phyloP scores from a whole-genome alignment of 129 eudicot genomes.

The Heracleum sosnowskyi region DNA sequence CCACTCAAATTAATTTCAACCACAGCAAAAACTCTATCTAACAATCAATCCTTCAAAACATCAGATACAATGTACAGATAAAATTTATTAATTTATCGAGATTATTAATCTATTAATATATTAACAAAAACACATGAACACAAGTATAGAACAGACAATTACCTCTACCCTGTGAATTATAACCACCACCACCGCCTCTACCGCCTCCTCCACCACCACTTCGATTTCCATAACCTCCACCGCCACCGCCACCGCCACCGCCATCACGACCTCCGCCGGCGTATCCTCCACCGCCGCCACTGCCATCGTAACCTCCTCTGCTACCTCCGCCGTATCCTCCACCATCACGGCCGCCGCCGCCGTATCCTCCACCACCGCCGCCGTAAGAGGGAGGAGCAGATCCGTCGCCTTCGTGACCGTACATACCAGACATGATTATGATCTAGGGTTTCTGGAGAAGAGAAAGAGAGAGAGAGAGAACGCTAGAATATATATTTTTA shows the following conservation, averaged over 20 bases:
- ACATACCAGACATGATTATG: constrained; percentile 39
- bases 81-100: too few relatives aligned
- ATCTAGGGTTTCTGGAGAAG: constrained; percentile 15
- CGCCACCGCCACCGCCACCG: constrained; percentile 27
- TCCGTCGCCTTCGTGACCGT: constrained; percentile 41
- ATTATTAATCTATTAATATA: not conserved
- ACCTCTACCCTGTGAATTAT: constrained; percentile 53
- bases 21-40: not conserved
- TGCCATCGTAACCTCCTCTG: constrained; percentile 35
- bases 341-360: constrained; percentile 26
- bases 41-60: not conserved
- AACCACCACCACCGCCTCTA: constrained; percentile 29
- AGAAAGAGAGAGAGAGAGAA: not conserved
- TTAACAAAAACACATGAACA: too few relatives aligned
- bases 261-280: constrained; percentile 29
- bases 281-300: constrained; percentile 34
- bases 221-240: constrained; percentile 34
- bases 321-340: constrained; percentile 29
- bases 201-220: constrained; percentile 16
- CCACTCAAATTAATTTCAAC: not conserved
- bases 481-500: not conserved
- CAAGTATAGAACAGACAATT: not conserved
- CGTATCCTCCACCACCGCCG: not conserved
- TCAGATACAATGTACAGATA: too few relatives aligned
- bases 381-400: constrained; percentile 28